Percentiles rank a stretch among this genome's conserved stretches.
Evolutionary conservation across 176 grass and related monocot genomes (phyloP).

Genomic region (Cymbopogon citratus): DNA sequence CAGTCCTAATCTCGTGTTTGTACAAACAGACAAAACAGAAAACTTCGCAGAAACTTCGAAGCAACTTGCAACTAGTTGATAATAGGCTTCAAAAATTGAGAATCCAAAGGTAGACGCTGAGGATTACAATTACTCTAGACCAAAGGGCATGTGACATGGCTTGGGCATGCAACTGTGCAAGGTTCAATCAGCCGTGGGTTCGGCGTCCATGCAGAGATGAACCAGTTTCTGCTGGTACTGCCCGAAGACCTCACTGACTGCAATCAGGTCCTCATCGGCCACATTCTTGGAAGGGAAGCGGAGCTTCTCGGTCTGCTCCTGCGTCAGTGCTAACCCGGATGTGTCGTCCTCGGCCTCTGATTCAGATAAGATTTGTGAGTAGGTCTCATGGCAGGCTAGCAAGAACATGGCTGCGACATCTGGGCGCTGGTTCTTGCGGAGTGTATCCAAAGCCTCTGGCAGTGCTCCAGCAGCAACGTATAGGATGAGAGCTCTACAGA

Average conservation of each 20-base stretch:
- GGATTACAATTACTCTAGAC: not conserved
- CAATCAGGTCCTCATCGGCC: conserved; percentile 51
- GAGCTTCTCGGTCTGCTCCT: conserved; percentile 42
- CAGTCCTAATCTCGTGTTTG: not conserved
- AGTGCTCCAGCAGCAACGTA: conserved; percentile 91
- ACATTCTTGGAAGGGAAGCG: conserved; percentile 73
- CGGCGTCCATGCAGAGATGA: conserved; percentile 85
- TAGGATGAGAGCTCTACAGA: conserved; percentile 71
- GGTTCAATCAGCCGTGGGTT: conserved; percentile 51
- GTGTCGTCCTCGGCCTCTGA: conserved; percentile 17
- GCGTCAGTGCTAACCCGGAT: not conserved
- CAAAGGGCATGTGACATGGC: not conserved
- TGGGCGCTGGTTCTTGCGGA: conserved; percentile 65
- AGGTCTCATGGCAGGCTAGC: conserved; percentile 94
- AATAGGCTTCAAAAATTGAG: not conserved
- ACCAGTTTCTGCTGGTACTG: conserved; percentile 91
- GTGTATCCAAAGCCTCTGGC: conserved; percentile 74
- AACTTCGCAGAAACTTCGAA: conserved; percentile 4
- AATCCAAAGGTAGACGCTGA: not conserved
- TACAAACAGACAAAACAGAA: not conserved
- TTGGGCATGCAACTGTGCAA: not conserved
- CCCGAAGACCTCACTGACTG: conserved; percentile 81
- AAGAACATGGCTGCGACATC: conserved; percentile 87
- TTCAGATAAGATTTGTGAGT: conserved; percentile 39
- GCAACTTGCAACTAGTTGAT: conserved; percentile 6